Percentiles rank a stretch among this genome's conserved stretches.
phyloP scores from a whole-genome alignment of 352 stramenopile species.

The Aphanomyces invadans region DNA sequence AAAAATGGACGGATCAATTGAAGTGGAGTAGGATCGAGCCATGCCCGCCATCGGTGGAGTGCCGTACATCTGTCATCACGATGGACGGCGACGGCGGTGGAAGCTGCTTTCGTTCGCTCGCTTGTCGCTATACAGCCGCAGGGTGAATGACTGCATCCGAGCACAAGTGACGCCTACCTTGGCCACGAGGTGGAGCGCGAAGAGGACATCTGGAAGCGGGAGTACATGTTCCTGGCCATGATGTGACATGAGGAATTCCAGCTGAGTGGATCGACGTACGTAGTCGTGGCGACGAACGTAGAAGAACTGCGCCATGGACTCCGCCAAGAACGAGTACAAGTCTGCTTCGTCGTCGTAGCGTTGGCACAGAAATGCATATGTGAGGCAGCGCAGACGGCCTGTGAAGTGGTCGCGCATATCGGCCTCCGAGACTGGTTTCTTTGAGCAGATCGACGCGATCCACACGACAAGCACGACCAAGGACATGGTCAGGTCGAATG shows the following conservation, averaged over 20 bases:
- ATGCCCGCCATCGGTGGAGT: not conserved
- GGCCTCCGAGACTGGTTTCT: constrained; percentile 43
- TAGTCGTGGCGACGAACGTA: constrained; percentile 60
- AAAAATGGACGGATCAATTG: not conserved
- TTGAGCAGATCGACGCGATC: constrained; percentile 36
- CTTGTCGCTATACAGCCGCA: constrained; percentile 20
- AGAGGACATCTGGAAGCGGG: constrained; percentile 63
- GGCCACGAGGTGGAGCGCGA: constrained; percentile 56
- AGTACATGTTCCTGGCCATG: too few relatives aligned
- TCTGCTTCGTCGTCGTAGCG: constrained; percentile 41
- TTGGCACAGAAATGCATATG: constrained; percentile 51
- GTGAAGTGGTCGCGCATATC: constrained; percentile 45
- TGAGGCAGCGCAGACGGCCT: constrained; percentile 55
- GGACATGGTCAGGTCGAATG: not conserved
- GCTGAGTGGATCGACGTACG: not conserved
- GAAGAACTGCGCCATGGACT: constrained; percentile 65
- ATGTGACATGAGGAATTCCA: too few relatives aligned
- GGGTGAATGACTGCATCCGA: not conserved
- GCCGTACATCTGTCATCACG: not conserved
- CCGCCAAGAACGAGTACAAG: constrained; percentile 56
- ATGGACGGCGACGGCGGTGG: not conserved
- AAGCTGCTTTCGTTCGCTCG: not conserved
- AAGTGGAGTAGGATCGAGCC: too few relatives aligned
- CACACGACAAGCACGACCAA: constrained; percentile 40
- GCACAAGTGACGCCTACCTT: constrained; percentile 25